Evolutionary conservation across 306 rosid genomes (phyloP).

Genomic region (Acacia confusa): DNA sequence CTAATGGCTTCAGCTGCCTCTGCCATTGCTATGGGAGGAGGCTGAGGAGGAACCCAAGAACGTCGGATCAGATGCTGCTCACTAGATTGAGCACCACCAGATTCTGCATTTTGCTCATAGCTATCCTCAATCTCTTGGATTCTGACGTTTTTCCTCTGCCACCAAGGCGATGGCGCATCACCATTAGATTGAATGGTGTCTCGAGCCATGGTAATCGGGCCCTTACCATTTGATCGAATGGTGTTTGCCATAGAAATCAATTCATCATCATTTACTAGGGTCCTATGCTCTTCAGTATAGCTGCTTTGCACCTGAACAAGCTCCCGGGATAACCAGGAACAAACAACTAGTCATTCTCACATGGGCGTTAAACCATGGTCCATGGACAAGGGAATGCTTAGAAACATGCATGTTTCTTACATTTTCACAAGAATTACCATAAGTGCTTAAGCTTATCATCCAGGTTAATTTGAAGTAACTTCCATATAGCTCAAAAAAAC

Average conservation of each 20-base stretch:
- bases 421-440: neutral
- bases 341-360: constrained; percentile 31
- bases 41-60: constrained; percentile 93
- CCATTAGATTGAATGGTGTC: constrained; percentile 52
- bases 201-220: constrained; percentile 39
- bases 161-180: constrained; percentile 61
- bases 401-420: constrained; percentile 1
- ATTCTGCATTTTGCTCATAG: constrained; percentile 49
- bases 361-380: neutral
- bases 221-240: constrained; percentile 47
- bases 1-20: constrained; percentile 95
- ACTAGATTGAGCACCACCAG: constrained; percentile 42
- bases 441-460: neutral
- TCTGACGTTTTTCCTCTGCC: constrained; percentile 70
- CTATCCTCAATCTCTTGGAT: constrained; percentile 63
- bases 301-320: constrained; percentile 54
- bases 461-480: constrained; percentile 17
- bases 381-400: constrained; percentile 20
- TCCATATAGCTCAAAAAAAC: neutral
- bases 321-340: constrained; percentile 82
- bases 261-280: constrained; percentile 51
- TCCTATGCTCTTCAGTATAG: constrained; percentile 48
- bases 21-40: constrained; percentile 81
- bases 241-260: constrained; percentile 40
- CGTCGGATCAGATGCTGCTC: constrained; percentile 57